Evolutionary conservation across 257 asterid genomes (phyloP).

Genomic region (Forsythia viridissima): DNA sequence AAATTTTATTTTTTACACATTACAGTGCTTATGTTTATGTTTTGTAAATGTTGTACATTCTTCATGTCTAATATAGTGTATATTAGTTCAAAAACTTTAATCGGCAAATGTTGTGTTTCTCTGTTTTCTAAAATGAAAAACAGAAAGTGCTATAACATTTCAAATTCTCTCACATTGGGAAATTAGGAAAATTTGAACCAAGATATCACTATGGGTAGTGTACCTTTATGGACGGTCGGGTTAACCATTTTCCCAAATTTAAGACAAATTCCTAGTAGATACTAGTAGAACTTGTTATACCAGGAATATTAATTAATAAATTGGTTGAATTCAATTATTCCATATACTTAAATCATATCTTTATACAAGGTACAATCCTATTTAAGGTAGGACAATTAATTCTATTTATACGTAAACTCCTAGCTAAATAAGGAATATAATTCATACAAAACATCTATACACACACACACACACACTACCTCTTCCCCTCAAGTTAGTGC

Average conservation of each 20-base stretch:
- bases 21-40: neutral
- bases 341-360: too few relatives aligned
- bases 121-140: too few relatives aligned
- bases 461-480: too few relatives aligned
- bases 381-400: too few relatives aligned
- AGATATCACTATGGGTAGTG: neutral
- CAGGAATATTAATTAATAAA: neutral
- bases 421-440: too few relatives aligned
- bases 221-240: neutral
- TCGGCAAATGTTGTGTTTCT: neutral
- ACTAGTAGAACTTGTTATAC: neutral
- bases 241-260: neutral
- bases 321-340: too few relatives aligned
- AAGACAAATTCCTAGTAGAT: neutral
- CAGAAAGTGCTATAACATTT: too few relatives aligned
- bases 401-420: too few relatives aligned
- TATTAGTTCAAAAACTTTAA: neutral
- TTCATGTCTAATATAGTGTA: neutral
- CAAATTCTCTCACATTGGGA: neutral
- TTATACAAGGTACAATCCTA: too few relatives aligned
- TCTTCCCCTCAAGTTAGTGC: too few relatives aligned
- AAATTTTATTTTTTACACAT: constrained; percentile 1
- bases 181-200: neutral
- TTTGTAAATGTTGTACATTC: neutral
- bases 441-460: too few relatives aligned